These are phyloP conservation scores for Naumovozyma castellii DNA, from an alignment of 805 yeast genomes.

Conservation along the genomic window DNA sequence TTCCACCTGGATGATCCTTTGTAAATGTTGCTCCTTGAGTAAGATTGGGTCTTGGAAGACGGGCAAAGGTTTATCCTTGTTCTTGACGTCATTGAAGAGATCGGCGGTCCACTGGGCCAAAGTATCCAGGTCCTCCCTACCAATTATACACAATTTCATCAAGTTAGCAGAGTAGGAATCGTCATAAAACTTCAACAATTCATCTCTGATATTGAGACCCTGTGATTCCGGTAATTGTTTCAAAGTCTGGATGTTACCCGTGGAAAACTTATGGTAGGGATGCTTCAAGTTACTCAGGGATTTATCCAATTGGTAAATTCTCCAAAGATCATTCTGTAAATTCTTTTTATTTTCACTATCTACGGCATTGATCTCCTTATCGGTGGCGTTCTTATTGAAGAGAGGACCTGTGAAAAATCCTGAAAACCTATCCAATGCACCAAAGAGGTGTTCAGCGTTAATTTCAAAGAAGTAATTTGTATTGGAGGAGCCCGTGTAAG, in stretches of 20 bases:
- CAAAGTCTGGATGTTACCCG: slow-evolving; percentile 76
- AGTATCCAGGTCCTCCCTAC: slow-evolving; percentile 67
- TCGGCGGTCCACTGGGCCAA: slow-evolving; percentile 62
- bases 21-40: slow-evolving; percentile 39
- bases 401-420: slow-evolving; percentile 86
- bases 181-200: slow-evolving; percentile 64
- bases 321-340: slow-evolving; percentile 82
- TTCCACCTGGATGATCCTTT: slow-evolving; percentile 51
- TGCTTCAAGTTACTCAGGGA: slow-evolving; percentile 62
- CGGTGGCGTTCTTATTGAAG: slow-evolving; percentile 65
- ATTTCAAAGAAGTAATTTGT: slow-evolving; percentile 90
- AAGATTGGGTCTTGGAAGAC: slow-evolving; percentile 34
- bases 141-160: slow-evolving; percentile 79
- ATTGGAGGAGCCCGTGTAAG: slow-evolving; percentile 80
- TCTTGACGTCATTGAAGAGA: slow-evolving; percentile 48
- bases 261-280: slow-evolving; percentile 80
- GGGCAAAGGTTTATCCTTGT: slow-evolving; percentile 24
- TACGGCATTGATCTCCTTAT: slow-evolving; percentile 87
- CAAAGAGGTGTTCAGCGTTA: slow-evolving; percentile 62
- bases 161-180: slow-evolving; percentile 72
- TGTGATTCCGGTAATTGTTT: slow-evolving; percentile 49
- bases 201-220: slow-evolving; percentile 72
- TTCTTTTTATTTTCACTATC: slow-evolving; percentile 95
- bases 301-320: slow-evolving; percentile 77
- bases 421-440: slow-evolving; percentile 85